Conservation (phyloP, 2,329 filamentous ascomycete genomes). For the Bipolaris bicolor region DNA sequence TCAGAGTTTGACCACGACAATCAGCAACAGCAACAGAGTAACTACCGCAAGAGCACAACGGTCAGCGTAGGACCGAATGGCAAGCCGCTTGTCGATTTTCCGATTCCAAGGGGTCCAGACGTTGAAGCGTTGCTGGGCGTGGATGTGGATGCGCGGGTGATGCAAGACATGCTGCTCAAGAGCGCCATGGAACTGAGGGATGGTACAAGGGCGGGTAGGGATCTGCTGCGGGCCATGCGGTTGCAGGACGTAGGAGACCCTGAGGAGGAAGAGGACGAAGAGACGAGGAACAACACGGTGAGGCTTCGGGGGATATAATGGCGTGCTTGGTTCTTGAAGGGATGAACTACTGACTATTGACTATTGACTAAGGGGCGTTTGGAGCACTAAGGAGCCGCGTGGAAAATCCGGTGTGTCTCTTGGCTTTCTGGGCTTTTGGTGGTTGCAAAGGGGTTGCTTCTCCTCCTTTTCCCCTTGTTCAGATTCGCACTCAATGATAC, state of each 20-base stretch:
- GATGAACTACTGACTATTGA: not conserved
- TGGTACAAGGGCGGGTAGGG: slow-evolving; percentile 37
- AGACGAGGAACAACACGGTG: slow-evolving; percentile 15
- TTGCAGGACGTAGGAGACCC: slow-evolving; percentile 35
- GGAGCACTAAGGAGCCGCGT: too few species aligned
- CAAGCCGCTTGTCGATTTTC: slow-evolving; percentile 43
- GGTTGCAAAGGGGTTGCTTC: too few species aligned
- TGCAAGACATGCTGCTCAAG: slow-evolving; percentile 41
- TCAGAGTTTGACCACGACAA: slow-evolving; percentile 26
- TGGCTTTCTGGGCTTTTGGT: too few species aligned
- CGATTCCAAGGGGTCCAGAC: slow-evolving; percentile 39
- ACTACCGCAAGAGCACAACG: slow-evolving; percentile 20
- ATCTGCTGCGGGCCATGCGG: slow-evolving; percentile 42
- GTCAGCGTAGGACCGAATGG: slow-evolving; percentile 42
- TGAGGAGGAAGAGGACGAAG: slow-evolving; percentile 10
- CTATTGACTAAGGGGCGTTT: not conserved
- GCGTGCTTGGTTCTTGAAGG: too few species aligned
- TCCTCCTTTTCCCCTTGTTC: too few species aligned
- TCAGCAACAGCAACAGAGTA: slow-evolving; percentile 6
- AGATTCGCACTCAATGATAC: too few species aligned
- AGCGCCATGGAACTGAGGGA: slow-evolving; percentile 40
- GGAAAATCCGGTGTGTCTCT: too few species aligned
- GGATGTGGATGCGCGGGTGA: slow-evolving; percentile 21
- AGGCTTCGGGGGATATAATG: slow-evolving; percentile 8
- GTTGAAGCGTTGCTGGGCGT: slow-evolving; percentile 33